Evolutionary conservation across 2,329 filamentous ascomycete genomes (phyloP).

Genomic region (Cercospora zeina): DNA sequence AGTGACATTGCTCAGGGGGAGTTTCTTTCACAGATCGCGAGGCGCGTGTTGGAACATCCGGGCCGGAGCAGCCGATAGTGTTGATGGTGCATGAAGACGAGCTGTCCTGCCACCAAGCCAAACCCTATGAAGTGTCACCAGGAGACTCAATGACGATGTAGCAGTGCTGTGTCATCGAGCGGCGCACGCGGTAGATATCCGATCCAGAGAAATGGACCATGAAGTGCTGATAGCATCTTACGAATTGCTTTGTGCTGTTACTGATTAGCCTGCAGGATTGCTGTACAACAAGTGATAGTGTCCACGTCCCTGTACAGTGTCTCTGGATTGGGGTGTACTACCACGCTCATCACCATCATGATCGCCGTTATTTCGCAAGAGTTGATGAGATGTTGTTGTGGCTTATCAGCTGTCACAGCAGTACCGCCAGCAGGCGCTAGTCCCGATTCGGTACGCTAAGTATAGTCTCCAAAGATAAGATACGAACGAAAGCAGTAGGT

Average conservation of each 20-base stretch:
- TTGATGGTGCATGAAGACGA: background rate
- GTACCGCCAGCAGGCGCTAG: background rate
- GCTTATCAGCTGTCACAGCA: slow-evolving; percentile 1
- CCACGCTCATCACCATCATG: background rate
- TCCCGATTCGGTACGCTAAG: background rate
- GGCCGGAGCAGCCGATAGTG: background rate
- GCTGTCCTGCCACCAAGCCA: background rate
- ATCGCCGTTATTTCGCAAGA: background rate
- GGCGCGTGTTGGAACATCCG: background rate
- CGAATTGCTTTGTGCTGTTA: too few species aligned
- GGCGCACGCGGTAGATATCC: background rate
- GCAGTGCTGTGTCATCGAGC: background rate
- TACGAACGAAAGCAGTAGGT: background rate
- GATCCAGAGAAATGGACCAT: too few species aligned
- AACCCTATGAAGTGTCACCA: background rate
- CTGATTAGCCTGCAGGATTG: background rate
- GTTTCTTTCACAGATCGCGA: background rate
- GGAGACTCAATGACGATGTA: background rate
- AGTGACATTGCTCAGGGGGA: background rate
- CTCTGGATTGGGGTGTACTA: too few species aligned
- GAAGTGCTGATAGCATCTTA: too few species aligned
- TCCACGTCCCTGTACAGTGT: background rate
- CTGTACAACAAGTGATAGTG: background rate
- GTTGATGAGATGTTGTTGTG: background rate
- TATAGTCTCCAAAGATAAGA: background rate